A percentile compares a stretch with the other conserved stretches of the same genome.
Evolutionary conservation across 306 rosid genomes (phyloP).

Genomic region (Canavalia gladiata): DNA sequence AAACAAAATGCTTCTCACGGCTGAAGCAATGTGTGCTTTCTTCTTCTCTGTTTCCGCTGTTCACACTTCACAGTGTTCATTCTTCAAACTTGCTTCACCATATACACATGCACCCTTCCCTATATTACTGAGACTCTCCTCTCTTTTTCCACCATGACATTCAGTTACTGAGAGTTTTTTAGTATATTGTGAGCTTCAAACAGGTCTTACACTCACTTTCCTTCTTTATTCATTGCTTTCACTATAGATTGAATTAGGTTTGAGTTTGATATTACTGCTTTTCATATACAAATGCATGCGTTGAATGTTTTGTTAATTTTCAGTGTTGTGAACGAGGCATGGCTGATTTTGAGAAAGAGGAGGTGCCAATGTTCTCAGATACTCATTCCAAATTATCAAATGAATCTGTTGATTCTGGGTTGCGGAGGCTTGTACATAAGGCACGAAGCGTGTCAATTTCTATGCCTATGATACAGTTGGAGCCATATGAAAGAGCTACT

Average conservation of each 20-base stretch:
- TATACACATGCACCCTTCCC: no score
- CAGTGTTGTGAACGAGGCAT: conserved; percentile 58
- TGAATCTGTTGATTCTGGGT: conserved; percentile 52
- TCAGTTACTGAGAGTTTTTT: no score
- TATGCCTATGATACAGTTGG: conserved; percentile 58
- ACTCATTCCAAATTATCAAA: conserved; percentile 48
- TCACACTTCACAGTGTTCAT: no score
- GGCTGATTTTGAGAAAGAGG: conserved; percentile 68
- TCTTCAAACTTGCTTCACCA: no score
- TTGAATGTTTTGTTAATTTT: conserved; percentile 33
- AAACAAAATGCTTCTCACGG: no score
- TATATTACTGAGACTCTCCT: no score
- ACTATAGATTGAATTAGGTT: conserved; percentile 11
- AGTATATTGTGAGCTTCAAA: no score
- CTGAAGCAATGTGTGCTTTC: no score
- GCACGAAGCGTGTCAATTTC: conserved; percentile 74
- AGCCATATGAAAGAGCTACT: conserved; percentile 57
- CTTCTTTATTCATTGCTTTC: conserved; percentile 28
- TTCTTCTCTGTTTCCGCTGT: no score
- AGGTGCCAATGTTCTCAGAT: conserved; percentile 65
- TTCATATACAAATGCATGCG: background rate
- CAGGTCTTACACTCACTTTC: no score
- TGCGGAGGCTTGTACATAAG: conserved; percentile 49
- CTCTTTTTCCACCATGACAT: no score
- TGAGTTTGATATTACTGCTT: conserved; percentile 19